Base-by-base conservation (phyloP, 2,329 filamentous ascomycete species). In the Alternaria angustiovoidea region DNA sequence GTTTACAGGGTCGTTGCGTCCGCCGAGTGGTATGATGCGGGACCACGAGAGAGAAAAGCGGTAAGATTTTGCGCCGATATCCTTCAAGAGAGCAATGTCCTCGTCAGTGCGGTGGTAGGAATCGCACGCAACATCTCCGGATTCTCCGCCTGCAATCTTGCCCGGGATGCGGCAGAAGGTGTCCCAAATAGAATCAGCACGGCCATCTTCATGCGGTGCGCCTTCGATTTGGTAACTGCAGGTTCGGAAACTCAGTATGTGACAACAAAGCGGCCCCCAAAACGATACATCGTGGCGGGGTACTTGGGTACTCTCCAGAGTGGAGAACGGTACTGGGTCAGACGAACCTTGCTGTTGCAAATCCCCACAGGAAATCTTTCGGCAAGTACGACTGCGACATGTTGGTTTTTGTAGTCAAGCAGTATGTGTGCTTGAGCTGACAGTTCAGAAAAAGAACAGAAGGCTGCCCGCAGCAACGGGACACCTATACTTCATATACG, bases 151-250 rank as follows among this genome's bases (percentile, higher is more conserved):
- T 57, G 92, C 91, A 71, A 95, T 93, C 81, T 95, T 96, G 72
- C 91, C 91, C 7, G 90, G 88, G 54, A 88, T 89, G 64, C 86
- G 86, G 80, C 91, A 94, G 82, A 96, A 96, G n/a, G 87, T 89
- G 80, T 96, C 93, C 93, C 93, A 96, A 78, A 96, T 95, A 63
- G 90, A 92, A 55, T 91, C 89, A 22, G 87, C 90, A 65, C 92
- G 91, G 66, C 92, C 93, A 75, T 94, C 92, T 74, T 89, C 86
- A 48, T 90, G 83, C 39, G 85, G 83, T 48, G 88, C 88, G 59
- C 93, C 93, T 82, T 96, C 93, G 69, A 96, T 91, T 78, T 96
- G 92, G 82, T 95, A 96, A 75, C 92, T 95, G 74, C 39, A 46
- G n/a, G 49, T 49, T 60, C 44, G 57, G 62, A 53, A 55, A 36